Percentiles rank a stretch among this genome's conserved stretches.
These are phyloP conservation scores for Camellia lanceoleosa DNA, from an alignment of 148 eudicot genomes.

Conservation along the genomic window DNA sequence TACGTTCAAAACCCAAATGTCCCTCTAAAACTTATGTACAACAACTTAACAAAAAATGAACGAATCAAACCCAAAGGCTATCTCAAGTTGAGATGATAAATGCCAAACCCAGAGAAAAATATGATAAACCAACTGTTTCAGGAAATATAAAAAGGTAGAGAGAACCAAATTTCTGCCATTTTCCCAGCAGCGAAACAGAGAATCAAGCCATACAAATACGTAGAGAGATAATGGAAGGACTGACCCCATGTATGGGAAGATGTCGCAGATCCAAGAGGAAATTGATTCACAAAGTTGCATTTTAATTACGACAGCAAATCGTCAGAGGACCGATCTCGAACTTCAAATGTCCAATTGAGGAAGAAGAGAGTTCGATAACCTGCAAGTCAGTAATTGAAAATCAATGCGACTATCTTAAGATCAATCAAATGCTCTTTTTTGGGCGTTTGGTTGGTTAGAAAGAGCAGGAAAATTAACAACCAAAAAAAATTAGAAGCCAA, in stretches of 20 bases:
- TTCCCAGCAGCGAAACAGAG: too few relatives aligned
- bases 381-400: not conserved
- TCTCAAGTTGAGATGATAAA: too few relatives aligned
- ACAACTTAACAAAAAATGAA: too few relatives aligned
- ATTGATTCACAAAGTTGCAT: conserved; percentile 3
- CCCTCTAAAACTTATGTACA: too few relatives aligned
- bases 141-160: too few relatives aligned
- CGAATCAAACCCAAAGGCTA: too few relatives aligned
- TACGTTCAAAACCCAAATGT: too few relatives aligned
- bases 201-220: not conserved
- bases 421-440: not conserved
- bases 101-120: too few relatives aligned
- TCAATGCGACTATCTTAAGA: too few relatives aligned
- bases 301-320: not conserved
- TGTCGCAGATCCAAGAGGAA: conserved; percentile 10
- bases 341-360: not conserved
- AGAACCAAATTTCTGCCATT: too few relatives aligned
- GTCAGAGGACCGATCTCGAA: conserved; percentile 1
- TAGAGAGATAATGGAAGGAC: not conserved
- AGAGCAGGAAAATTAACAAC: not conserved
- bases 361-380: conserved; percentile 1
- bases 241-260: conserved; percentile 22
- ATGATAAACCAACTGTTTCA: too few relatives aligned
- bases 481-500: too few relatives aligned
- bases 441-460: not conserved